Base-by-base conservation (phyloP, 1,139 yeast genomes). In the Kodamaea sp. region DNA sequence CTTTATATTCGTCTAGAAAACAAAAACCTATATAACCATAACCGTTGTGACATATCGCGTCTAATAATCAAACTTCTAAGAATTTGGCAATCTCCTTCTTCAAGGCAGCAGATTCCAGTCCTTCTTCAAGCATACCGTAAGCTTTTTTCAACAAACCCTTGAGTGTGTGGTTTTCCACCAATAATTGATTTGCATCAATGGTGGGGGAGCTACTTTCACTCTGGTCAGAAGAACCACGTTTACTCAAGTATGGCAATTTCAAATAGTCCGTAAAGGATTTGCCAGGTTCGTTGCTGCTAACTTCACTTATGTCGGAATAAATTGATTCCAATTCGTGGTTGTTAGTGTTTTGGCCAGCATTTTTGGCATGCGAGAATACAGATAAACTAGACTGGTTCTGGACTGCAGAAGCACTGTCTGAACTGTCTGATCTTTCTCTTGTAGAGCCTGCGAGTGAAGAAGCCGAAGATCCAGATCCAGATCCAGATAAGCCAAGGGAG, bases 261-360 rank as follows among this genome's bases (percentile, higher is more conserved):
- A 60, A 50, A 38, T 51, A 57, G 27, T 57, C 62, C 6, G 51
- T 42, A 28, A 57, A 52, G 10, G 57, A 39, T 34, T 53, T 54
- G 16, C 37, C 41, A 12, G 29, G 38, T 34, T 34, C 46, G 35
- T 34, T 41, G 19, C 44, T 41, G 24, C 49, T 47, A 19, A 39
- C 40, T 10, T 52, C 59, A 35, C 59, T 55, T 23, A 48, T 39
- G 21, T 56, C 61, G 2, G 67, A 61, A 39, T 60, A 62, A 9
- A 62, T 55, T 2, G 66, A 61, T n/a, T 61, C 67, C 22, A 51
- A 33, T 35, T 61, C 68, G 26, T 38, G 43, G 28, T 39, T 43
- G 26, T 13, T 22, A 7, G 38, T 14, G 7, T n/a, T 25, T 23
- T 28, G 32, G 20, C 21, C 27, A 7, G 18, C 15, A 11, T 16